These are phyloP conservation scores for Falciphora oryzae DNA, from an alignment of 2,329 filamentous ascomycete species.

Conservation along the genomic window DNA sequence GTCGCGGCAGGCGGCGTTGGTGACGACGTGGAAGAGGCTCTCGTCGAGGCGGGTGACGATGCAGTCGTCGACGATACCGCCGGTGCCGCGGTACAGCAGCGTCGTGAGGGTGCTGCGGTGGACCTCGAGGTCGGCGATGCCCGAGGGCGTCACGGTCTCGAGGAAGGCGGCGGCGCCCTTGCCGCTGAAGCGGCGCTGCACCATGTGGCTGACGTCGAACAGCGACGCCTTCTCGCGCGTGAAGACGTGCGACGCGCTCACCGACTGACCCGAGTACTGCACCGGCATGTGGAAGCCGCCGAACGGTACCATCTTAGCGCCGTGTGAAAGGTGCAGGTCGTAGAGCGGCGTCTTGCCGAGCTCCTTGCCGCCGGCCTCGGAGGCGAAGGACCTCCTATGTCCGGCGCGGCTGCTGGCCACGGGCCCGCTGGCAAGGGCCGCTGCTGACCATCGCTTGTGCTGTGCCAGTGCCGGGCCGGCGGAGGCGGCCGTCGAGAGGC, in stretches of 20 bases:
- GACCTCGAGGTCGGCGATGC: constrained; percentile 54
- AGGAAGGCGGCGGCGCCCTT: constrained; percentile 76
- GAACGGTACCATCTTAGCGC: constrained; percentile 95
- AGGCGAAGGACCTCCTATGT: not conserved
- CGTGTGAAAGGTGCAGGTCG: constrained; percentile 51
- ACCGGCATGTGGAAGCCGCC: constrained; percentile 91
- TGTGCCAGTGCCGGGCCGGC: not conserved
- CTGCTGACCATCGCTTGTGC: constrained; percentile 1
- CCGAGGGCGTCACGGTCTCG: constrained; percentile 75
- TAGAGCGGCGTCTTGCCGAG: constrained; percentile 30
- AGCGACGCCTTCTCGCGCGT: constrained; percentile 82
- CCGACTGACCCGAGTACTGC: constrained; percentile 71
- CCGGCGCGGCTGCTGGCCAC: not conserved
- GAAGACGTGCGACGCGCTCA: constrained; percentile 82
- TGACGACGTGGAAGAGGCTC: constrained; percentile 84
- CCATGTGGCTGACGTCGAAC: constrained; percentile 98
- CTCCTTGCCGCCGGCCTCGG: not conserved
- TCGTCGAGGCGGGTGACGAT: constrained; percentile 76
- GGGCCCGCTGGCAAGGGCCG: not conserved
- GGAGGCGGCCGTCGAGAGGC: not conserved
- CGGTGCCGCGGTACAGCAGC: constrained; percentile 70
- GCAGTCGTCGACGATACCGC: constrained; percentile 92
- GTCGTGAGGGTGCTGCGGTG: constrained; percentile 79
- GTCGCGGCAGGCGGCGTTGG: constrained; percentile 85
- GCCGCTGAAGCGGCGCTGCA: constrained; percentile 79